These are phyloP conservation scores for Euphorbia peplus DNA, from an alignment of 345 rosid genomes.

Conservation along the genomic window DNA sequence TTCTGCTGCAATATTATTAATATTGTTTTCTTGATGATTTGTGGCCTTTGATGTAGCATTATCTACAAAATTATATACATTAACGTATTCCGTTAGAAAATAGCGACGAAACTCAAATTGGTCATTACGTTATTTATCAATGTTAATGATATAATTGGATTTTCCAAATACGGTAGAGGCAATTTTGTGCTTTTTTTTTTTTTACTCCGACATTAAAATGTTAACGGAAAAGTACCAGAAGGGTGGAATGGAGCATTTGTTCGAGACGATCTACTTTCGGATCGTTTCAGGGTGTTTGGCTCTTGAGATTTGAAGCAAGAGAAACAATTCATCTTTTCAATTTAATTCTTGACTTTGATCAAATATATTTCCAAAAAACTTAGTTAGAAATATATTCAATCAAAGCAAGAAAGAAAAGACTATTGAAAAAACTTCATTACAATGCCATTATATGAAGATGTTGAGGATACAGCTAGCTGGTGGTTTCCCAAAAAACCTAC, in stretches of 20 bases:
- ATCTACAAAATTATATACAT: conserved; percentile 21
- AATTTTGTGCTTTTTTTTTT: not conserved
- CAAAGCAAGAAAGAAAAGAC: not conserved
- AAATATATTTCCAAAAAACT: not conserved
- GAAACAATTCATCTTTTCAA: conserved; percentile 64
- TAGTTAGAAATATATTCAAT: too few relatives aligned
- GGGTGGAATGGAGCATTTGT: conserved; percentile 15
- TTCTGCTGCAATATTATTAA: conserved; percentile 50
- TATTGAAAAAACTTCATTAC: not conserved
- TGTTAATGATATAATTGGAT: too few relatives aligned
- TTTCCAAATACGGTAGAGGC: too few relatives aligned
- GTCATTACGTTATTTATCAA: too few relatives aligned
- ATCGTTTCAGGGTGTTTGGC: conserved; percentile 34
- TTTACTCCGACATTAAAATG: not conserved
- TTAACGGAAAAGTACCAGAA: conserved; percentile 20
- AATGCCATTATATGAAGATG: not conserved
- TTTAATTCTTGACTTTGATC: not conserved
- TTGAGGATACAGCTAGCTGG: not conserved
- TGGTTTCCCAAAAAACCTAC: too few relatives aligned
- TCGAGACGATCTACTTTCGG: conserved; percentile 24
- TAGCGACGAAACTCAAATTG: not conserved
- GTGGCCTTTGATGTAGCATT: conserved; percentile 21
- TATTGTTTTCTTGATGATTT: conserved; percentile 1
- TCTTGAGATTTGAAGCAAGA: conserved; percentile 66
- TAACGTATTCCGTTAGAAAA: not conserved